phyloP scores from a whole-genome alignment of 768 basidiomycete genomes.

The Vararia minispora region DNA sequence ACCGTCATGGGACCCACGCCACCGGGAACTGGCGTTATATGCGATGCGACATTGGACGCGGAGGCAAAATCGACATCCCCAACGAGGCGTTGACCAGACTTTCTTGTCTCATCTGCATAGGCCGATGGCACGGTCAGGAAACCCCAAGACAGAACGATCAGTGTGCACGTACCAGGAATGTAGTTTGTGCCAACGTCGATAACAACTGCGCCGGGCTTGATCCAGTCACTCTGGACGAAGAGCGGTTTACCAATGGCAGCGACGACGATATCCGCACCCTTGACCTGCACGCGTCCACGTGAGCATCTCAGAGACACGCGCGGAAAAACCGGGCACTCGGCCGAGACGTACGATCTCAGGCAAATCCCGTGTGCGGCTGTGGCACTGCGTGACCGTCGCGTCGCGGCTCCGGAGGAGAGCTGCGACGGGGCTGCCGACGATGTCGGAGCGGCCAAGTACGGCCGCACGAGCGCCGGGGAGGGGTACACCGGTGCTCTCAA shows the following conservation, averaged over 20 bases:
- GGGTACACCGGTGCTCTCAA: slow-evolving; percentile 75
- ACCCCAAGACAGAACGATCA: background rate
- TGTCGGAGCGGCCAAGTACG: slow-evolving; percentile 94
- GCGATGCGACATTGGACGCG: slow-evolving; percentile 67
- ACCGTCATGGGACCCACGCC: slow-evolving; percentile 99
- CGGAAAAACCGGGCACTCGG: background rate
- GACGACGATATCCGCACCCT: slow-evolving; percentile 84
- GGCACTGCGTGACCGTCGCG: slow-evolving; percentile 97
- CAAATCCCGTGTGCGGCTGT: slow-evolving; percentile 80
- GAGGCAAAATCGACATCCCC: slow-evolving; percentile 87
- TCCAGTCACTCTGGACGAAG: slow-evolving; percentile 86
- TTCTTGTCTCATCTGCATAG: slow-evolving; percentile 68
- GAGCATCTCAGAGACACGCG: background rate
- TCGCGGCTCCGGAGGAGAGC: slow-evolving; percentile 83
- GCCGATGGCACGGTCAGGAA: slow-evolving; percentile 1
- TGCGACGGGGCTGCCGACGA: slow-evolving; percentile 92
- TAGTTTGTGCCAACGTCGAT: slow-evolving; percentile 99
- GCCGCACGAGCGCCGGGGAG: slow-evolving; percentile 77
- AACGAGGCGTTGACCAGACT: slow-evolving; percentile 90
- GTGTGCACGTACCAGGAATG: slow-evolving; percentile 53
- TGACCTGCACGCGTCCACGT: slow-evolving; percentile 37
- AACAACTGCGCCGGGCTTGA: slow-evolving; percentile 90
- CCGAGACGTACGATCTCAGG: slow-evolving; percentile 52
- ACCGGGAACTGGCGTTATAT: slow-evolving; percentile 97
- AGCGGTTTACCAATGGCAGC: slow-evolving; percentile 92